phyloP scores from a whole-genome alignment of 306 rosid species.

The Chamaecrista fasciculata region DNA sequence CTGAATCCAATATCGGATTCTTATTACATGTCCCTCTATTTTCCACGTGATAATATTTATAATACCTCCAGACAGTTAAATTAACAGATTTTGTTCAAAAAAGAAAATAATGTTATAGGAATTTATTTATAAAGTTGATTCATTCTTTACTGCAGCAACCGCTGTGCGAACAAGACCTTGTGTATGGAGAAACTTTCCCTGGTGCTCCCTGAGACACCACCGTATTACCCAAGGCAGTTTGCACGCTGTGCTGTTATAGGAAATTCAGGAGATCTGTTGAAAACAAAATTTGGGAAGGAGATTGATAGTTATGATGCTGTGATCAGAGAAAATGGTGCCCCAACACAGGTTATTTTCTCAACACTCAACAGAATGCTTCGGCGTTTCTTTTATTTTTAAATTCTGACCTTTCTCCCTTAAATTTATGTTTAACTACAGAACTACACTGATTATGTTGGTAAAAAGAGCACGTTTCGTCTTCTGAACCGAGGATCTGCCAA shows the following conservation, averaged over 20 bases:
- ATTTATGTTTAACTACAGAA: constrained; percentile 52
- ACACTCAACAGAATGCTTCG: constrained; percentile 20
- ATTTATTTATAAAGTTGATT: constrained; percentile 19
- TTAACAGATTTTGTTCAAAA: neutral
- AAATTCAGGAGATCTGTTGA: constrained; percentile 93
- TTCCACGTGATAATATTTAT: constrained; percentile 19
- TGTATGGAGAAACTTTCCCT: constrained; percentile 88
- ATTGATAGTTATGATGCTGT: constrained; percentile 83
- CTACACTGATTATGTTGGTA: constrained; percentile 79
- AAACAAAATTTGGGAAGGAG: constrained; percentile 88
- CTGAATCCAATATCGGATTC: constrained; percentile 16
- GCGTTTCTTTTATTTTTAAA: constrained; percentile 10
- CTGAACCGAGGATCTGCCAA: constrained; percentile 97
- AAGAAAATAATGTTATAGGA: constrained; percentile 13
- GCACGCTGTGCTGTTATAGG: constrained; percentile 97
- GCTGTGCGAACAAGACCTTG: constrained; percentile 70
- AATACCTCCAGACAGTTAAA: neutral
- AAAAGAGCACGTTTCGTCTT: constrained; percentile 87
- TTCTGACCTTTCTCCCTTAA: constrained; percentile 16
- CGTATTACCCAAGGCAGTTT: constrained; percentile 80
- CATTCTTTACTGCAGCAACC: constrained; percentile 60
- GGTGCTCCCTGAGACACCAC: constrained; percentile 88
- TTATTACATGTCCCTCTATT: neutral
- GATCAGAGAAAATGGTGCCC: constrained; percentile 97
- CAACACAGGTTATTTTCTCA: constrained; percentile 56